phyloP scores from a whole-genome alignment of 805 yeast species.

The Peterozyma toletana region DNA sequence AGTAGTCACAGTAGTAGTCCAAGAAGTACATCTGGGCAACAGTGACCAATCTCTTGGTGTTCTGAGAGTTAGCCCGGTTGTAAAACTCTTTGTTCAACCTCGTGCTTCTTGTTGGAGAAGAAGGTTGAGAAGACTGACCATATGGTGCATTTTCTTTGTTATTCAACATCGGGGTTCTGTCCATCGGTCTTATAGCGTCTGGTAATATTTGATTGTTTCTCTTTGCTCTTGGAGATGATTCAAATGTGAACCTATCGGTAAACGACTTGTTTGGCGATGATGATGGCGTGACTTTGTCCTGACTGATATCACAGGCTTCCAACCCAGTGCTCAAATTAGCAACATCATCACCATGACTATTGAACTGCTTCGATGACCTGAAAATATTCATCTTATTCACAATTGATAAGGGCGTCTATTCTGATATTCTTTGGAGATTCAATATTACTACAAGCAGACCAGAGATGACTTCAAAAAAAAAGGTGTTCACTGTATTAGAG shows the following conservation, averaged over 20 bases:
- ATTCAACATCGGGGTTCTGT: conserved; percentile 28
- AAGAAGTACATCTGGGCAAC: conserved; percentile 92
- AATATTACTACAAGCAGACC: too few species aligned
- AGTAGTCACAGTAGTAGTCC: conserved; percentile 93
- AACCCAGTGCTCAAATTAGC: conserved; percentile 8
- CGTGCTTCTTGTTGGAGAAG: conserved; percentile 13
- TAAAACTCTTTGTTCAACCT: conserved; percentile 37
- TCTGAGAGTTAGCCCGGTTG: conserved; percentile 56
- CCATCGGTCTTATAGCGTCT: conserved; percentile 14
- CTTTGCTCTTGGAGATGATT: conserved; percentile 14
- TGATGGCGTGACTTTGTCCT: conserved; percentile 3
- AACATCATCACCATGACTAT: conserved; percentile 4
- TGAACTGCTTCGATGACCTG: not conserved
- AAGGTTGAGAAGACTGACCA: conserved; percentile 16
- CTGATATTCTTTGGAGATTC: too few species aligned
- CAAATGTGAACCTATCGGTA: conserved; percentile 8
- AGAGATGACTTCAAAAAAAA: too few species aligned
- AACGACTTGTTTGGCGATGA: conserved; percentile 8
- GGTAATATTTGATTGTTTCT: conserved; percentile 10
- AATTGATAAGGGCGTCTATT: too few species aligned
- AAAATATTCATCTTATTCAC: conserved; percentile 6
- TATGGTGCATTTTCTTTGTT: conserved; percentile 34
- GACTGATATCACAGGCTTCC: conserved; percentile 6
- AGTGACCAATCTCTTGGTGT: conserved; percentile 78
- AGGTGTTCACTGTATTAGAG: too few species aligned